Percentiles rank a stretch among this genome's conserved stretches.
Evolutionary conservation across 2,329 filamentous ascomycete species (phyloP).

Genomic region (Lasiodiplodia hormozganensis): DNA sequence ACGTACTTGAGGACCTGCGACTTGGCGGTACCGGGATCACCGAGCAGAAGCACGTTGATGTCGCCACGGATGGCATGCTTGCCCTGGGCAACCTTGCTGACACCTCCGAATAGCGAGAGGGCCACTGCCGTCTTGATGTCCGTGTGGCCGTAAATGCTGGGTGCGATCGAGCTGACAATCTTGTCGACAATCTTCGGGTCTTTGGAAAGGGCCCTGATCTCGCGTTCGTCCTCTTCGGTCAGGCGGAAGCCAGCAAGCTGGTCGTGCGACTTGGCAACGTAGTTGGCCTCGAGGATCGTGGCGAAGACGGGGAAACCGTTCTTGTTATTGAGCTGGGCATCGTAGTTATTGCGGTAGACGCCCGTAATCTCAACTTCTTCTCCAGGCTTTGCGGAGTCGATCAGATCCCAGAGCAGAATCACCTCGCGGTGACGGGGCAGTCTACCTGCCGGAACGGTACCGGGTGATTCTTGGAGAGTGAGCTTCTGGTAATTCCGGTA

Average conservation of each 20-base stretch:
- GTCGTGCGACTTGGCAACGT: slow-evolving; percentile 95
- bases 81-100: slow-evolving; percentile 88
- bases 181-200: slow-evolving; percentile 94
- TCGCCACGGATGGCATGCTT: slow-evolving; percentile 92
- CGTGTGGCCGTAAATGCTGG: slow-evolving; percentile 94
- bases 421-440: slow-evolving; percentile 93
- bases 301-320: slow-evolving; percentile 99
- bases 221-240: slow-evolving; percentile 91
- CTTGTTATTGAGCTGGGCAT: slow-evolving; percentile 96
- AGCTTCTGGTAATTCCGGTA: slow-evolving; percentile 99
- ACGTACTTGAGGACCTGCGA: slow-evolving; percentile 98
- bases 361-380: slow-evolving; percentile 98
- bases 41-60: slow-evolving; percentile 95
- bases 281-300: slow-evolving; percentile 96
- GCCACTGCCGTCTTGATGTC: slow-evolving; percentile 98
- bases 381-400: slow-evolving; percentile 94
- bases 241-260: slow-evolving; percentile 95
- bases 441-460: slow-evolving; percentile 93
- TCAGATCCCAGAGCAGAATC: slow-evolving; percentile 94
- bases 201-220: slow-evolving; percentile 85
- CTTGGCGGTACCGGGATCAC: slow-evolving; percentile 97
- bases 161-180: slow-evolving; percentile 90
- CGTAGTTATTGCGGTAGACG: slow-evolving; percentile 97
- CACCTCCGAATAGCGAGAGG: slow-evolving; percentile 91
- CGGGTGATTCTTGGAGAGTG: slow-evolving; percentile 95